Conservation (phyloP, 1,284 basidiomycete genomes). For the Boletus semigastroideus region DNA sequence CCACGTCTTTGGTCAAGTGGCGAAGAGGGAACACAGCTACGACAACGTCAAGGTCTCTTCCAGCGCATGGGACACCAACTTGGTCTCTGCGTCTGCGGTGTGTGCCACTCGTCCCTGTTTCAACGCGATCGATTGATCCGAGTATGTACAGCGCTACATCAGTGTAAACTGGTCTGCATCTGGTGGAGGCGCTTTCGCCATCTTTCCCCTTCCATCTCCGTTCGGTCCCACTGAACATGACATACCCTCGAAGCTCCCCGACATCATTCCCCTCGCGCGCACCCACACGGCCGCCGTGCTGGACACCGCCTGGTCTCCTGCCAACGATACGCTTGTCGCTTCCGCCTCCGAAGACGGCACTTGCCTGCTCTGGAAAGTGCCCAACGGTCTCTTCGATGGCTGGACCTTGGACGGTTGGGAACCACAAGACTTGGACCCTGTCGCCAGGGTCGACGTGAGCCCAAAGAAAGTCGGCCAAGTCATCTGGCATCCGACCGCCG, state of each 20-base stretch:
- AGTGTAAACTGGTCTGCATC: conserved; percentile 95
- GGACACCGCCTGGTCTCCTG: conserved; percentile 96
- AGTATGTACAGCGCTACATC: conserved; percentile 74
- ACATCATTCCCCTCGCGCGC: conserved; percentile 89
- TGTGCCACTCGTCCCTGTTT: conserved; percentile 13
- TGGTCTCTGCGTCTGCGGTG: conserved; percentile 85
- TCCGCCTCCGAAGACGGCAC: conserved; percentile 95
- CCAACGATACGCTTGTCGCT: conserved; percentile 88
- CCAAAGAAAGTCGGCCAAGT: conserved; percentile 93
- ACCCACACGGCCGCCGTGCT: conserved; percentile 86
- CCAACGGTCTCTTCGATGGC: conserved; percentile 70
- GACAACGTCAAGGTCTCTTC: conserved; percentile 92
- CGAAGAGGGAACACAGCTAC: conserved; percentile 81
- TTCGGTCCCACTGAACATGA: conserved; percentile 53
- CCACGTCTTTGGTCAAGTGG: conserved; percentile 86
- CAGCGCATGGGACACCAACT: conserved; percentile 96
- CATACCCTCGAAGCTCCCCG: conserved; percentile 83
- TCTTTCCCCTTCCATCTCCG: conserved; percentile 83
- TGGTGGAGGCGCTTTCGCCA: conserved; percentile 93
- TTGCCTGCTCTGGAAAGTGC: conserved; percentile 87
- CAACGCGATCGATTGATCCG: not conserved
- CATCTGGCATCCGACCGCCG: conserved; percentile 90
- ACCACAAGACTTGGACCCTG: conserved; percentile 83
- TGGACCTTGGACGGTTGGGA: conserved; percentile 86
- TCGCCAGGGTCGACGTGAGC: conserved; percentile 70